Conservation (phyloP, 345 rosid genomes). For the Reutealis trisperma region DNA sequence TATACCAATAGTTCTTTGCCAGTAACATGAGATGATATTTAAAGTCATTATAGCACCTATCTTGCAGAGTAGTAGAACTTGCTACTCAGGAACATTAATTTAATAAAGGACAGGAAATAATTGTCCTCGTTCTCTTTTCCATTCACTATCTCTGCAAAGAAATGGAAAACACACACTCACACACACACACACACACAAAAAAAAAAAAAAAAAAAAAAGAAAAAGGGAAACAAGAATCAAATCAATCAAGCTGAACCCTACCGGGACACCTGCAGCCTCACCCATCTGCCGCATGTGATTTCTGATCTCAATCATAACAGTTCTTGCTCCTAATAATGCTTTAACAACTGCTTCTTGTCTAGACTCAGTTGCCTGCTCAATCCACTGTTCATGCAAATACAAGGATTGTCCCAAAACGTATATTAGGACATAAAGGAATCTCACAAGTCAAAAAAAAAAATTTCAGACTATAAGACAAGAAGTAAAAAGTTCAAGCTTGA, state of each 20-base stretch:
- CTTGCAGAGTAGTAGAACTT: background rate
- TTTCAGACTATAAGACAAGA: background rate
- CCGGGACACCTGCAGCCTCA: slow-evolving; percentile 84
- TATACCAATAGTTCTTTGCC: background rate
- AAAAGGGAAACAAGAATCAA: background rate
- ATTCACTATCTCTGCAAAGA: background rate
- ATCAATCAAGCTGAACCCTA: slow-evolving; percentile 26
- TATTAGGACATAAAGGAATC: background rate
- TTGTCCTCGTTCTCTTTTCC: background rate
- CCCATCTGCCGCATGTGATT: slow-evolving; percentile 80
- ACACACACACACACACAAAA: too few relatives aligned
- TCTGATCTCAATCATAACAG: slow-evolving; percentile 76
- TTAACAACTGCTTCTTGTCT: slow-evolving; percentile 55
- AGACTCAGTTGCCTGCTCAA: slow-evolving; percentile 56
- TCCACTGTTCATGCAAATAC: slow-evolving; percentile 66
- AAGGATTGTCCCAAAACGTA: slow-evolving; percentile 20
- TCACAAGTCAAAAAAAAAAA: background rate
- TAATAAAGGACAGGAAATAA: background rate
- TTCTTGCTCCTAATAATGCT: slow-evolving; percentile 70
- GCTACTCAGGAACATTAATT: background rate
- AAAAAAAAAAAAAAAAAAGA: too few relatives aligned
- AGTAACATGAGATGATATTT: background rate
- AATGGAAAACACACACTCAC: background rate
- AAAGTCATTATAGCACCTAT: background rate
- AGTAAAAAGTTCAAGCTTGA: background rate